Evolutionary conservation across 352 stramenopile genomes (phyloP), one percentile per base, ranked within the genome.

Genomic region (Blastocystis sp.): DNA sequence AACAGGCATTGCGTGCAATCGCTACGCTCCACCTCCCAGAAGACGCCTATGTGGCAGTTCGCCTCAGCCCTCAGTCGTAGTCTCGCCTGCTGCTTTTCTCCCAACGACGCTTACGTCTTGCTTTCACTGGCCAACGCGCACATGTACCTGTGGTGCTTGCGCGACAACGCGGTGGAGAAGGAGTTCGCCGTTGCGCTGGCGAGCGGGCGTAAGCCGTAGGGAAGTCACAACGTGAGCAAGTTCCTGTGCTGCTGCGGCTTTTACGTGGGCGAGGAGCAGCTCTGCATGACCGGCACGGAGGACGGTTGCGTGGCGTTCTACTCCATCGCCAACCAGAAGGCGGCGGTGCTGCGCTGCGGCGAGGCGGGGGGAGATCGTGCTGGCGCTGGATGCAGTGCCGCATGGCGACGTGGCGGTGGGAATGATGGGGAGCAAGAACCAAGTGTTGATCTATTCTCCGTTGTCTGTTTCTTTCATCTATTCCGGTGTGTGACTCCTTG

Each of bases 1-100:
- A 53, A 84, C 52, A 59, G 74, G 74, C 21, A 84, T 28, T 84
- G 74, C 56, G 34, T 84, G 14, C 41, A 67, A 1, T 67, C 74
- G 52, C 34, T 56, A 7, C 74, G 60, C 19, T 62, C 74, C 40
- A 38, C 34, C 2, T 11, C n/a, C 7, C 19, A 67, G 1, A 84
- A 66, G n/a, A 45, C 74, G 11, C 74, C 74, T 7, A 84, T 84
- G 74, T 84, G 9, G 14, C 2, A 69, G 1, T 28, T 10, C 11
- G 17, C 14, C 19, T 48, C 60, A 0, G 4, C 34, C 59, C 10
- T 67, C n/a, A 76, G 40, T 56, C 48, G 5, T 84, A 84, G 74
- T 7, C 9, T 84, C 34, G 45, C 53, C 11, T 43, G 52, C 2
- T 69, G 9, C 48, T 84, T 56, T 38, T 84, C 74, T 17, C 53